Conservation (phyloP, 306 rosid species). For the Lathyrus aphaca region DNA sequence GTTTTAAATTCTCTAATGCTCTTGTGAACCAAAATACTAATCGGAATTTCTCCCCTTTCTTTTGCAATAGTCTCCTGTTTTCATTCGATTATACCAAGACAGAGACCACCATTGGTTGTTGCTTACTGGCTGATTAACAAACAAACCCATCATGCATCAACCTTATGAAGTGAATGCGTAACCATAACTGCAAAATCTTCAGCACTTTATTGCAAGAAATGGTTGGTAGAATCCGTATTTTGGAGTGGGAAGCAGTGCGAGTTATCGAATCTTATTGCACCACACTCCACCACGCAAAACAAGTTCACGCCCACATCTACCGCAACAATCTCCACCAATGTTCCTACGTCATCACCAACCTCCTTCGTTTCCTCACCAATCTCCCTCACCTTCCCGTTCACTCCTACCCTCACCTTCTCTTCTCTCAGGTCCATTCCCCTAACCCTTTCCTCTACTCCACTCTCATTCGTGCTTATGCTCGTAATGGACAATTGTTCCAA, state of each 20-base stretch:
- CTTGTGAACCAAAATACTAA: no score
- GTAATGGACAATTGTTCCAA: constrained; percentile 53
- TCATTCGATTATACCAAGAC: no score
- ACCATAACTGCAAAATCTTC: background rate
- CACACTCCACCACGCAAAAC: constrained; percentile 48
- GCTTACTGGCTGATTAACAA: background rate
- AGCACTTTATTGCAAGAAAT: background rate
- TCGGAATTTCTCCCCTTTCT: no score
- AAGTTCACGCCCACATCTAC: constrained; percentile 66
- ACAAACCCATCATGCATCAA: background rate
- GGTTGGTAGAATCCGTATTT: constrained; percentile 38
- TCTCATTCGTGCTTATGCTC: constrained; percentile 67
- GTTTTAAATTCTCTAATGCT: no score
- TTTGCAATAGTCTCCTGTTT: no score
- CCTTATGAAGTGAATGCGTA: background rate
- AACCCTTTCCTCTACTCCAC: constrained; percentile 88
- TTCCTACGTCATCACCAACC: constrained; percentile 71
- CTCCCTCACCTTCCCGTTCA: constrained; percentile 50
- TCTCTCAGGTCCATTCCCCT: constrained; percentile 59
- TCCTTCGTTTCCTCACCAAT: constrained; percentile 58
- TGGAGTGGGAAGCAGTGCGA: constrained; percentile 50
- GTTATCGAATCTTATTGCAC: constrained; percentile 49
- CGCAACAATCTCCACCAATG: constrained; percentile 53
- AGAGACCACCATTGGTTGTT: no score
- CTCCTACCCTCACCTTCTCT: constrained; percentile 62